Conservation (phyloP, 2,329 filamentous ascomycete genomes). For the Diaporthe vexans region DNA sequence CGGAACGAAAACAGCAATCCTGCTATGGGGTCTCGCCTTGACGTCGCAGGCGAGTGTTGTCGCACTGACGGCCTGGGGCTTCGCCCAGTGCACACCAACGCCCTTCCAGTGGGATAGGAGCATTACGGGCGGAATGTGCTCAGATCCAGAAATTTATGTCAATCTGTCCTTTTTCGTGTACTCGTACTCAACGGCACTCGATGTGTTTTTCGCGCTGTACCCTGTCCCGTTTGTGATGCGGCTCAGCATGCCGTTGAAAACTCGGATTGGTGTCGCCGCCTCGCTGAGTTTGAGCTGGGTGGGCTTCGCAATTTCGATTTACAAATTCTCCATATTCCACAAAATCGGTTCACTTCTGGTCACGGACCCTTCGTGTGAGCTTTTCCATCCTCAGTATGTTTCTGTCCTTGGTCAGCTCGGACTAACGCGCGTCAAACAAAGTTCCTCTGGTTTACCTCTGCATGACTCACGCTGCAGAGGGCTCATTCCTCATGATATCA, state of each 20-base stretch:
- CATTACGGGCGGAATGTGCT: slow-evolving; percentile 46
- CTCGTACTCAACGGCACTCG: slow-evolving; percentile 50
- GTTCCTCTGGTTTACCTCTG: slow-evolving; percentile 48
- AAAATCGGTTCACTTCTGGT: slow-evolving; percentile 45
- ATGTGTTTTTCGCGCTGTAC: slow-evolving; percentile 51
- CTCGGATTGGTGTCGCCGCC: slow-evolving; percentile 45
- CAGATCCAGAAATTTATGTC: slow-evolving; percentile 44
- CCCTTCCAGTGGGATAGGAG: slow-evolving; percentile 48
- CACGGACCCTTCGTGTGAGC: slow-evolving; percentile 49
- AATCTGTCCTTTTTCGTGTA: slow-evolving; percentile 49
- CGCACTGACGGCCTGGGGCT: slow-evolving; percentile 50
- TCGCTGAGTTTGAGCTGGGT: slow-evolving; percentile 47
- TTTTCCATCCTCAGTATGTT: slow-evolving; percentile 43
- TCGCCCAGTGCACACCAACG: slow-evolving; percentile 49
- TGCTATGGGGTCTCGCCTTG: slow-evolving; percentile 50
- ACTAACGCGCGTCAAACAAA: slow-evolving; percentile 35
- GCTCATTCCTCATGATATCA: slow-evolving; percentile 38
- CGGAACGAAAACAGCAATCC: slow-evolving; percentile 47
- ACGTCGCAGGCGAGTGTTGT: slow-evolving; percentile 50
- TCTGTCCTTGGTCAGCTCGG: slow-evolving; percentile 45
- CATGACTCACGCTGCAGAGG: slow-evolving; percentile 46
- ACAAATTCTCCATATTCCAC: slow-evolving; percentile 48
- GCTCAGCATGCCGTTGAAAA: slow-evolving; percentile 49
- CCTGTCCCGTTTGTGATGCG: slow-evolving; percentile 51
- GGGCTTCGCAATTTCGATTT: slow-evolving; percentile 48